These are phyloP conservation scores for Stipa capillata DNA, from an alignment of 176 grass and related monocot genomes.

Conservation along the genomic window DNA sequence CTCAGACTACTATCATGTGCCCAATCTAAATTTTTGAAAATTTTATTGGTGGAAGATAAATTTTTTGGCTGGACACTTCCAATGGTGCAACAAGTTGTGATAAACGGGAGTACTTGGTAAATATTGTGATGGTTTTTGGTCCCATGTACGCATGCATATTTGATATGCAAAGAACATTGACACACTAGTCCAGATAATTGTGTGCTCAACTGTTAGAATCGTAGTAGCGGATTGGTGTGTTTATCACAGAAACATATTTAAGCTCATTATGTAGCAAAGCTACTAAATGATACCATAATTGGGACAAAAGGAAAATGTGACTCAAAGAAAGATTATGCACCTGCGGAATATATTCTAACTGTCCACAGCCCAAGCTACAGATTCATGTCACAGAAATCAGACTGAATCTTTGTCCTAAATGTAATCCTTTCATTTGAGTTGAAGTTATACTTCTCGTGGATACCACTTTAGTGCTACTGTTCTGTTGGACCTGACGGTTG, in stretches of 20 bases:
- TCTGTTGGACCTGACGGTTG: background rate
- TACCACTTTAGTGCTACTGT: background rate
- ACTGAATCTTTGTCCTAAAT: background rate
- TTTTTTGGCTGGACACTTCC: background rate
- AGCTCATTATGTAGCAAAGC: background rate
- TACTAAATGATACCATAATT: background rate
- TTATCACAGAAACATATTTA: conserved; percentile 11
- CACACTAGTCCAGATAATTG: background rate
- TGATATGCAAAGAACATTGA: background rate
- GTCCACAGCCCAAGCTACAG: background rate
- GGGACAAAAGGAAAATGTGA: background rate
- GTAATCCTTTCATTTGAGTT: background rate
- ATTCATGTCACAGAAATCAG: background rate
- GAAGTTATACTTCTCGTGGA: background rate
- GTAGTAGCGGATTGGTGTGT: background rate
- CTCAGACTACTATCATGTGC: background rate
- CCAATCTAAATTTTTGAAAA: background rate
- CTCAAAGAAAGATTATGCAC: background rate
- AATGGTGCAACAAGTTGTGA: no score
- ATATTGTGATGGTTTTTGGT: background rate
- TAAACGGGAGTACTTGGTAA: background rate
- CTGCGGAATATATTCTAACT: background rate
- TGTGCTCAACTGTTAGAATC: conserved; percentile 17
- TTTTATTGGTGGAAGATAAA: background rate
- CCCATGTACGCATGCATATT: background rate